These are phyloP conservation scores for Backusella luteola DNA, from an alignment of 192 early-diverging fungal species.

Conservation along the genomic window DNA sequence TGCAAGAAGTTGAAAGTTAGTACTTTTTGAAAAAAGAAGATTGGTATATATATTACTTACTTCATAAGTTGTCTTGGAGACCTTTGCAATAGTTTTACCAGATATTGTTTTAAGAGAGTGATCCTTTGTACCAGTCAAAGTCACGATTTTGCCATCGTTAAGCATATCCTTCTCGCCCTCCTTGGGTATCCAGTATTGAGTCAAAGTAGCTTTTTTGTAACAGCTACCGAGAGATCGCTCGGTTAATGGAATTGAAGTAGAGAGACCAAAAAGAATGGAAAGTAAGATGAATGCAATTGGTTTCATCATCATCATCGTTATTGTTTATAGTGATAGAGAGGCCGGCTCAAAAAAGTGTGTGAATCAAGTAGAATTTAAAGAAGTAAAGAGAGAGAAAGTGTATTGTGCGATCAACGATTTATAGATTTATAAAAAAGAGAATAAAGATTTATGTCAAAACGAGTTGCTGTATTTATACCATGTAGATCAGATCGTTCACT, in stretches of 20 bases:
- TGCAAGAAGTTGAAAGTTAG: neutral
- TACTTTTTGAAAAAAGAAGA: neutral
- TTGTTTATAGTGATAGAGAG: neutral
- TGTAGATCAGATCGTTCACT: neutral
- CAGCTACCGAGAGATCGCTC: neutral
- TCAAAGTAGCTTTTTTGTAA: slow-evolving; percentile 18
- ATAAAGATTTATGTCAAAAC: neutral
- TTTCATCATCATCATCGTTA: neutral
- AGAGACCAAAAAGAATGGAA: neutral
- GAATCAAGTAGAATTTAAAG: neutral
- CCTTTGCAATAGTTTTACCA: slow-evolving; percentile 29
- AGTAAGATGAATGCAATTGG: neutral
- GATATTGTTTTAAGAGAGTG: slow-evolving; percentile 15
- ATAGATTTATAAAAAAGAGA: neutral
- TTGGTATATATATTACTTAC: neutral
- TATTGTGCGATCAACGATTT: neutral
- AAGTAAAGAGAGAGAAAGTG: neutral
- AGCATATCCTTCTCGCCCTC: slow-evolving; percentile 37
- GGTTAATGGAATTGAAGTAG: neutral
- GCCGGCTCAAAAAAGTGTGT: neutral
- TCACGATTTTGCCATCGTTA: slow-evolving; percentile 31
- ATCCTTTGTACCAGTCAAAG: slow-evolving; percentile 21
- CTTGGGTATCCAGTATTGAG: slow-evolving; percentile 41
- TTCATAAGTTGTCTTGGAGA: slow-evolving; percentile 33
- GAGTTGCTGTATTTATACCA: neutral